Base-by-base conservation (phyloP, 2,329 filamentous ascomycete species). In the Aspergillus sp. region DNA sequence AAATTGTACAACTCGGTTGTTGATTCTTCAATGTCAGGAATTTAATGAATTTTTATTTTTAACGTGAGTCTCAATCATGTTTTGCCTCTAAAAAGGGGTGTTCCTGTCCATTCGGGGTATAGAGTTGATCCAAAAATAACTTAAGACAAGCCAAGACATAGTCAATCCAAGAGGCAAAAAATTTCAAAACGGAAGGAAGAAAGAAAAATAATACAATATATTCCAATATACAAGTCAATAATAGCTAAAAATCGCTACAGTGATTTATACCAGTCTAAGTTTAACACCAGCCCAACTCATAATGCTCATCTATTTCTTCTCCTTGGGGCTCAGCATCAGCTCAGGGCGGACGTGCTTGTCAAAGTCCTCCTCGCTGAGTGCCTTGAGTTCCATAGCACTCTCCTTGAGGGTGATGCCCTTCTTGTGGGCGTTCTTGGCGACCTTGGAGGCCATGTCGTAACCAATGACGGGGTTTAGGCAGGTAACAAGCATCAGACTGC, bases 401-500 rank as follows among this genome's bases (percentile, higher is more conserved):
- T 96, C 81, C 83, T 97, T 97, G 58, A 99, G 85, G 22, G 92
- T 97, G 51, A 93, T 79, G 34, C 92, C 92, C 86, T 98, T 98
- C 86, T 97, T 97, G 82, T 99, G 95, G 15, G 95, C 95, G 73
- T 99, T 96, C 88, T 97, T 97, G 71, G 93, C 93, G 22, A 96
- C 93, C 83, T 96, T 96, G 78, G 88, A 92, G 52, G 93, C 93
- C 90, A 96, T 96, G 74, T 97, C 93, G 78, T 97, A 96, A 59
- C 93, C 93, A 73, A 98, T 97, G 77, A 96, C 91, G 66, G 93
- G 92, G 84, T 97, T 97, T 62, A 98, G 83, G 83, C 93, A 97
- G 64, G 95, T 99, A 36, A 98, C 95, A 65, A 98, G 85, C 95
- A 99, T 99, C 69, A 99, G 84, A 72, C 91, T 96, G 66, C 34